Conservation (phyloP, 352 stramenopile genomes). For the Phytophthora brassicae region DNA sequence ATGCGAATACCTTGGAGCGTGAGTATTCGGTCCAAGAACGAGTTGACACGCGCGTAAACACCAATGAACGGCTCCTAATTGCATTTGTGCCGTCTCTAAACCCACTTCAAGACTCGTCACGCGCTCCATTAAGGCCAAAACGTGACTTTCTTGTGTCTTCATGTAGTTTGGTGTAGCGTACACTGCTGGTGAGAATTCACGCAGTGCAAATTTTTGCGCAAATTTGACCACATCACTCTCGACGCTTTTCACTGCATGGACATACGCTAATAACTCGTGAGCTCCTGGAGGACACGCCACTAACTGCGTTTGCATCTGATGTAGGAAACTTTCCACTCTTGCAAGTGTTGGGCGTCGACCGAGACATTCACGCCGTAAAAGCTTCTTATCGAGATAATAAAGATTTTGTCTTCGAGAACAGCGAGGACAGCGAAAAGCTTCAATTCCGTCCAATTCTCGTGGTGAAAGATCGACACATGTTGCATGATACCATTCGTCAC, state of each 20-base stretch:
- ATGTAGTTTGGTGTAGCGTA: conserved; percentile 50
- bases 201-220: conserved; percentile 41
- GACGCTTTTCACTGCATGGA: conserved; percentile 46
- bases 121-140: conserved; percentile 56
- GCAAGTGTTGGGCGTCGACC: conserved; percentile 53
- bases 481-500: conserved; percentile 86
- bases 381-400: conserved; percentile 70
- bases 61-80: conserved; percentile 75
- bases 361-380: conserved; percentile 42
- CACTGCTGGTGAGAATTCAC: conserved; percentile 48
- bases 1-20: conserved; percentile 66
- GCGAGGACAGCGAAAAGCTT: conserved; percentile 72
- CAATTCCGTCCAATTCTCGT: conserved; percentile 55
- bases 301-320: conserved; percentile 54
- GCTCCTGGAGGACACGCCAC: conserved; percentile 58
- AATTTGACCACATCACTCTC: conserved; percentile 41
- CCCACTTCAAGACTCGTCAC: conserved; percentile 61
- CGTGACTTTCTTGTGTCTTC: conserved; percentile 18
- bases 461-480: conserved; percentile 65
- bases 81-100: conserved; percentile 50
- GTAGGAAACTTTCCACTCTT: conserved; percentile 54
- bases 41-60: conserved; percentile 71
- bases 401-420: conserved; percentile 69
- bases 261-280: conserved; percentile 52
- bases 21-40: conserved; percentile 45